Base-by-base conservation (phyloP, 1,139 yeast genomes). In the Candida tropicalis region DNA sequence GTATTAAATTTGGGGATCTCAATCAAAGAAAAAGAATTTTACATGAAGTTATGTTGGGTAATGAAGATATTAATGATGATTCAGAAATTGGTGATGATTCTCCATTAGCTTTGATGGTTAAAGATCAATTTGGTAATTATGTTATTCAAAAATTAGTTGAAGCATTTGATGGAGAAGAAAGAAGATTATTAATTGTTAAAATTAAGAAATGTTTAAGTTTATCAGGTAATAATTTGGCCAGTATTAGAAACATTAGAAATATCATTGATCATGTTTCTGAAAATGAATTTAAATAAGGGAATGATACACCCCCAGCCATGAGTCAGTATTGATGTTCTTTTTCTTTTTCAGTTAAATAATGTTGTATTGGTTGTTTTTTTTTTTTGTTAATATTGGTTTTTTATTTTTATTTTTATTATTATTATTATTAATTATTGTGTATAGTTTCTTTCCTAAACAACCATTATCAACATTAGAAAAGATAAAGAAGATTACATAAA, bases 101-200 rank as follows among this genome's bases (percentile, higher is more conserved):
- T 1, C 79, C 89, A 11, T 70, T 86, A 52, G 87, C 87, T 12
- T 65, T 84, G 45, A 90, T 93, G 98, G 91, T 95, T 90, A 88
- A 89, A 62, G 99, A 93, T 64, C 99, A 93, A 62, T 95, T 86
- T 67, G 99, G 98, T 16, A 93, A 93, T 64, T 93, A 93, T 61
- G 99, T 93, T 37, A 89, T 93, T 45, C 99, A 93, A 65, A 93
- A 93, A 62, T 76, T 95, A 56, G 90, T 93, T 31, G 97, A 88
- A 54, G 87, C 87, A 3, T 73, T 73, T 51, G 76, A 70, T 53
- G 39, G 87, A 41, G 76, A 75, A 27, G 89, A 88, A 51, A 84
- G 83, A 66, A 75, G 68, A 40, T 59, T 78, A 26, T 70, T 86
- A 52, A 84, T 85, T 39, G 68, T 74, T 40, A 82, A 82, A 51